phyloP scores from a whole-genome alignment of 306 rosid genomes.

The Purshia tridentata region DNA sequence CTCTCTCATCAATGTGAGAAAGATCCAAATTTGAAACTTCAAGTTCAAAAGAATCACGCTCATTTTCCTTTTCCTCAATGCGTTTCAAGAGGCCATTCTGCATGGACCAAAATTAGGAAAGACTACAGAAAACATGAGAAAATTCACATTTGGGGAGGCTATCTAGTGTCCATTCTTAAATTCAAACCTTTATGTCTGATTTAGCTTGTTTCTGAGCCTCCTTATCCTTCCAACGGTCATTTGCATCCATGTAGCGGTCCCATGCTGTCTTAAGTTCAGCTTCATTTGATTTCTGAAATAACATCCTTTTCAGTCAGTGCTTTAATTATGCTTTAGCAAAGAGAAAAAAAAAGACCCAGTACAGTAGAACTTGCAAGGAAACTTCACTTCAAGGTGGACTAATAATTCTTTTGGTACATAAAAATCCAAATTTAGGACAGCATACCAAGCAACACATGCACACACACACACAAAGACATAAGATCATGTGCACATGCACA shows the following conservation, averaged over 20 bases:
- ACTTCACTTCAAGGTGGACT: background rate
- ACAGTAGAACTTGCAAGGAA: background rate
- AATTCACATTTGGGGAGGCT: conserved; percentile 14
- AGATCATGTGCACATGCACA: too few relatives aligned
- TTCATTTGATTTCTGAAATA: conserved; percentile 61
- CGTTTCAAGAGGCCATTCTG: conserved; percentile 68
- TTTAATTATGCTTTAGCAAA: conserved; percentile 1
- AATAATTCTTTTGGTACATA: background rate
- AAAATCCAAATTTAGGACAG: background rate
- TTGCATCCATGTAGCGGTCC: conserved; percentile 67
- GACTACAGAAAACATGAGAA: conserved; percentile 14
- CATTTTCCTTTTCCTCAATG: conserved; percentile 64
- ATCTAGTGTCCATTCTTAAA: conserved; percentile 14
- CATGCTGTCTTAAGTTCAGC: conserved; percentile 57
- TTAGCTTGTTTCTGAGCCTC: conserved; percentile 69
- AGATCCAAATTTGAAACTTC: conserved; percentile 50
- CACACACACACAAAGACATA: background rate
- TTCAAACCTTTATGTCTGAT: conserved; percentile 59
- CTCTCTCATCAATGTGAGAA: conserved; percentile 74
- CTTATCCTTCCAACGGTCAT: conserved; percentile 54
- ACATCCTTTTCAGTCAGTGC: conserved; percentile 16
- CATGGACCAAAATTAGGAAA: conserved; percentile 35
- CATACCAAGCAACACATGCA: background rate
- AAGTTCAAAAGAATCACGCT: conserved; percentile 56
- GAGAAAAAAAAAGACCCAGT: background rate